Evolutionary conservation across 2,329 filamentous ascomycete genomes (phyloP), one percentile per base, ranked within the genome.

Genomic region (Xylaria sp.): DNA sequence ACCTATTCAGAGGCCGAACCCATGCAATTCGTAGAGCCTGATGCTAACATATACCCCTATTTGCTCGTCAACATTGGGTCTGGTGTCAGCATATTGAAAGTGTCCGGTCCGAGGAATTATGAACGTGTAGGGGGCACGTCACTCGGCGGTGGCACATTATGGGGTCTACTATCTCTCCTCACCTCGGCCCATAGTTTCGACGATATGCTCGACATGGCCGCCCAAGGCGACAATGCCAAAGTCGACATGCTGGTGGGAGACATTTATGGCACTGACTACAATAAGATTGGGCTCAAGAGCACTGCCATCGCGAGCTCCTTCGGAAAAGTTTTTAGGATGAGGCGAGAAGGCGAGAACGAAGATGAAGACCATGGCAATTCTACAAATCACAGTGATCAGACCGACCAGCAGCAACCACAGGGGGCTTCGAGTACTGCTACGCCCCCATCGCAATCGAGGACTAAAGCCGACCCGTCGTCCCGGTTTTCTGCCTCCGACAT

Each of bases 171-270:
- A 46, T 96, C 93, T 13, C 87, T 99, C 61, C 86, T 99, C 48
- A 99, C 96, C 0, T 94, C 94, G n/a, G 94, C 95, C 25, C 89
- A 92, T 65, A 94, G 91, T n/a, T 99, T 99, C 78, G 96, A 98
- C 80, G 94, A 97, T 75, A 99, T 99, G 96, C 86, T 99, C 44
- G 91, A 91, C 64, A 91, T 97, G 84, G 94, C 96, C 0, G 96
- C 96, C 72, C 87, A 89, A 41, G 96, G 96, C 31, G 96, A 99
- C 82, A 99, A 99, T 77, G 87, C 91, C 46, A 91, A 92, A 34
- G 96, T 99, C 10, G 96, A 99, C 79, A 94, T 99, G 91, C 86
- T 99, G 20, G 96, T 99, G 0, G 96, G 96, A 23, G 96, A 99
- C 80, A 99, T 99, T 61, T 99, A 99, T 81, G 96, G 96, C 67